phyloP scores from a whole-genome alignment of 805 yeast species.

The Starmerella asiatica region DNA sequence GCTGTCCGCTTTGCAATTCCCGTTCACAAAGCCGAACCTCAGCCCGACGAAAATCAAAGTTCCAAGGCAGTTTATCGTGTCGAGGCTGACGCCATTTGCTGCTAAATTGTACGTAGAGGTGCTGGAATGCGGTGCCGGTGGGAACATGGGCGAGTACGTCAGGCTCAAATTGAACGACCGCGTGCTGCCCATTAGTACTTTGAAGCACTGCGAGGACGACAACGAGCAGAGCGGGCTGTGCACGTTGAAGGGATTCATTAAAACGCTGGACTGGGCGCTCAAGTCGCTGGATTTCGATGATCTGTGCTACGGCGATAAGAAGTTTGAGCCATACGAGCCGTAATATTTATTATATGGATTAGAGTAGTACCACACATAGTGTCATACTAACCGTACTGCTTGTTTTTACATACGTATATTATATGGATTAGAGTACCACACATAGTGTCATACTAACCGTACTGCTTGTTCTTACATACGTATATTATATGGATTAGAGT shows the following conservation, averaged over 20 bases:
- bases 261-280: conserved; percentile 23
- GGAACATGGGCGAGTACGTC: conserved; percentile 18
- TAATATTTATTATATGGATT: background rate
- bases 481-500: too few relatives aligned
- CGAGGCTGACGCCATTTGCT: conserved; percentile 32
- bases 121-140: conserved; percentile 25
- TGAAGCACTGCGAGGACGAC: conserved; percentile 26
- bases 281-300: conserved; percentile 22
- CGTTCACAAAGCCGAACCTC: conserved; percentile 30
- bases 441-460: too few relatives aligned
- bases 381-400: too few relatives aligned
- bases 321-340: conserved; percentile 7
- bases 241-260: conserved; percentile 22
- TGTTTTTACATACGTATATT: too few relatives aligned
- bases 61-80: conserved; percentile 30
- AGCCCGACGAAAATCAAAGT: conserved; percentile 34
- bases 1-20: conserved; percentile 51
- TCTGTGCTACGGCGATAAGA: conserved; percentile 21
- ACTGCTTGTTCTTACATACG: too few relatives aligned
- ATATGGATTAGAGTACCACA: too few relatives aligned
- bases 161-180: conserved; percentile 30
- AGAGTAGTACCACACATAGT: background rate
- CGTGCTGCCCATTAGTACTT: conserved; percentile 27
- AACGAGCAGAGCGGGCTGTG: conserved; percentile 25
- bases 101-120: conserved; percentile 31